A percentile compares a stretch with the other conserved stretches of the same genome.
phyloP scores from a whole-genome alignment of 495 filamentous ascomycete species.

The Aspergillus baeticus region DNA sequence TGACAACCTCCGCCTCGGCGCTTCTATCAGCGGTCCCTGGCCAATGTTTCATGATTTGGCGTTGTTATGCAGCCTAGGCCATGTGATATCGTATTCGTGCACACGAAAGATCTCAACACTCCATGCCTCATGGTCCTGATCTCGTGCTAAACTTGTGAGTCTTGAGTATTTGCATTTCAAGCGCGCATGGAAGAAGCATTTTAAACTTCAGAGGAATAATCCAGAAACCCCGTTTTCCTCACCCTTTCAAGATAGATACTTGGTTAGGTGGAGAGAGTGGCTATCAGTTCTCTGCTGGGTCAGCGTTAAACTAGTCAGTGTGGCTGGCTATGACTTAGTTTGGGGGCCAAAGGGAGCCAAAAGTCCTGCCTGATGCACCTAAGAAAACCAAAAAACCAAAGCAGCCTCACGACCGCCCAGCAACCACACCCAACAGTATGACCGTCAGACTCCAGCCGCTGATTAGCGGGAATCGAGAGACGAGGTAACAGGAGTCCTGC shows the following conservation, averaged over 20 bases:
- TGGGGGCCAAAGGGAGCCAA: conserved; percentile 15
- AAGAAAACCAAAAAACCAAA: conserved; percentile 1
- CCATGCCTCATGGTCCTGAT: not conserved
- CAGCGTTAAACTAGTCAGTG: conserved; percentile 14
- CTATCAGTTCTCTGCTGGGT: too few relatives aligned
- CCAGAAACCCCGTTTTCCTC: too few relatives aligned
- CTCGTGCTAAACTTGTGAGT: too few relatives aligned
- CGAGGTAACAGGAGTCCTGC: conserved; percentile 1
- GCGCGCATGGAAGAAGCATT: too few relatives aligned
- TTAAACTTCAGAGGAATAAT: too few relatives aligned
- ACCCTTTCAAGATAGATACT: too few relatives aligned
- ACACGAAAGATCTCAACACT: not conserved
- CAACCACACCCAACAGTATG: not conserved
- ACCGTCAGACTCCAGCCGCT: conserved; percentile 4
- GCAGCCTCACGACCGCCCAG: not conserved
- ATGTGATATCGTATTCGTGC: conserved; percentile 18
- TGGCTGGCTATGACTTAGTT: conserved; percentile 15
- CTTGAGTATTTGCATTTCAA: too few relatives aligned
- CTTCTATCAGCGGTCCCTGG: conserved; percentile 5
- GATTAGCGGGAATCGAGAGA: conserved; percentile 1
- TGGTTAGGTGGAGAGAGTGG: too few relatives aligned
- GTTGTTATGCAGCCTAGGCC: conserved; percentile 7
- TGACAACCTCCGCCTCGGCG: conserved; percentile 15
- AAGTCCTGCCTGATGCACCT: conserved; percentile 12
- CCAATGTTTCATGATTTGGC: conserved; percentile 15